Evolutionary conservation across 2,329 filamentous ascomycete genomes (phyloP).

Genomic region (Chaetothyriales sp.): DNA sequence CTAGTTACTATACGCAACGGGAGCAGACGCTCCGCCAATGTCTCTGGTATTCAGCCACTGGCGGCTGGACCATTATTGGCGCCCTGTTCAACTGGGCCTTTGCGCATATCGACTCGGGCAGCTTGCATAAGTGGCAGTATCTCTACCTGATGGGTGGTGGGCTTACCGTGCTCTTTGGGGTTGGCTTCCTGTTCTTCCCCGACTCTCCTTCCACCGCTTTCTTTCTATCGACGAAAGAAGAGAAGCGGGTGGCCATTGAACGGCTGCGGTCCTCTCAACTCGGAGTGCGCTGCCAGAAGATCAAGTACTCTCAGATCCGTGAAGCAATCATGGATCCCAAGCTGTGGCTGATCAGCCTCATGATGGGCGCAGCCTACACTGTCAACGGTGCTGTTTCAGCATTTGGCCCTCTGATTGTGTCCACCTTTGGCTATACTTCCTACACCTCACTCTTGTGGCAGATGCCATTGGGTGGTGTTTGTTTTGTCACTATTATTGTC

Average conservation of each 20-base stretch:
- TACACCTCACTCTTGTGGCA: conserved; percentile 56
- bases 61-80: conserved; percentile 47
- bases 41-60: conserved; percentile 49
- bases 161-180: conserved; percentile 48
- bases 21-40: conserved; percentile 51
- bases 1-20: conserved; percentile 47
- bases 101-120: conserved; percentile 42
- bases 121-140: conserved; percentile 51
- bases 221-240: conserved; percentile 46
- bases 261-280: conserved; percentile 47
- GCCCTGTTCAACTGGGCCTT: conserved; percentile 53
- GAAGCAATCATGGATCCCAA: conserved; percentile 47
- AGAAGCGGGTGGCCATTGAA: conserved; percentile 50
- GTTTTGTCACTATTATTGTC: conserved; percentile 48
- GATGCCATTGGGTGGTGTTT: conserved; percentile 57
- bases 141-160: conserved; percentile 52
- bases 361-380: conserved; percentile 55
- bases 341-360: conserved; percentile 47
- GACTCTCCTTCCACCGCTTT: conserved; percentile 52
- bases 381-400: conserved; percentile 57
- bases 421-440: conserved; percentile 51
- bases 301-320: conserved; percentile 44
- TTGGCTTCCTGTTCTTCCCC: conserved; percentile 50
- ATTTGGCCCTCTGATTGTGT: conserved; percentile 57
- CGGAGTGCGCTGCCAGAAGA: conserved; percentile 44